These are phyloP conservation scores for Colletotrichum gigasporum DNA, from an alignment of 2,329 filamentous ascomycete species.

Conservation along the genomic window DNA sequence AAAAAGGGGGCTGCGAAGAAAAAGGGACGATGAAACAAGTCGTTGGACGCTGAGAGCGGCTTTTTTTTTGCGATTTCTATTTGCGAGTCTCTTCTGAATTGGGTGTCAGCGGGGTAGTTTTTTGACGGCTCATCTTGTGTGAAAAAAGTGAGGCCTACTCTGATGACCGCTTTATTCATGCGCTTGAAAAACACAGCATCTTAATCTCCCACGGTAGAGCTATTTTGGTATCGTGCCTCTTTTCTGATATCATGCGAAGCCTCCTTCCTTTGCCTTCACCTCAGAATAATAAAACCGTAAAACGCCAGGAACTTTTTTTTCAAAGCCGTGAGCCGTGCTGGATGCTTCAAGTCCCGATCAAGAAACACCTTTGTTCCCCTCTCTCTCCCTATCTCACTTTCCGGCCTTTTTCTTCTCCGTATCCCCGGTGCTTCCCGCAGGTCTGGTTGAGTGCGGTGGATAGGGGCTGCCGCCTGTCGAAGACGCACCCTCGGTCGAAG, in stretches of 20 bases:
- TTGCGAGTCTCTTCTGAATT: background rate
- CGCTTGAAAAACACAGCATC: background rate
- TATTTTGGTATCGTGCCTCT: background rate
- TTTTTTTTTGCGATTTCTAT: background rate
- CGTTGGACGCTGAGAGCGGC: background rate
- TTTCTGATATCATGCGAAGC: conserved; percentile 4
- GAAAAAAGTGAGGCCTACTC: conserved; percentile 16
- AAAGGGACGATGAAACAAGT: background rate
- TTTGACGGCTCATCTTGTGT: background rate
- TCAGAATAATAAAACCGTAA: conserved; percentile 2
- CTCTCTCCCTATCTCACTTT: background rate
- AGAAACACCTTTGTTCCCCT: background rate
- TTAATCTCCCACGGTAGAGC: background rate
- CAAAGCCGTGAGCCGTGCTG: background rate
- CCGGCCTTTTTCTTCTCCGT: background rate
- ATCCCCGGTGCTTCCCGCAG: too few relatives aligned
- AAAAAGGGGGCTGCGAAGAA: background rate
- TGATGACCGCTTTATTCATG: background rate
- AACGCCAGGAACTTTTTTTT: conserved; percentile 12
- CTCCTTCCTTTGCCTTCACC: background rate
- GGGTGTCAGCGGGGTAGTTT: conserved; percentile 8
- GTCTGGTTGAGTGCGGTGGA: too few relatives aligned
- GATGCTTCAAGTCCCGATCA: background rate
- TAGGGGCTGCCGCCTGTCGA: too few relatives aligned
- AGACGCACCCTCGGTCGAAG: too few relatives aligned